Evolutionary conservation across 176 grass and related monocot genomes (phyloP).

Genomic region (Oryza australiensis): DNA sequence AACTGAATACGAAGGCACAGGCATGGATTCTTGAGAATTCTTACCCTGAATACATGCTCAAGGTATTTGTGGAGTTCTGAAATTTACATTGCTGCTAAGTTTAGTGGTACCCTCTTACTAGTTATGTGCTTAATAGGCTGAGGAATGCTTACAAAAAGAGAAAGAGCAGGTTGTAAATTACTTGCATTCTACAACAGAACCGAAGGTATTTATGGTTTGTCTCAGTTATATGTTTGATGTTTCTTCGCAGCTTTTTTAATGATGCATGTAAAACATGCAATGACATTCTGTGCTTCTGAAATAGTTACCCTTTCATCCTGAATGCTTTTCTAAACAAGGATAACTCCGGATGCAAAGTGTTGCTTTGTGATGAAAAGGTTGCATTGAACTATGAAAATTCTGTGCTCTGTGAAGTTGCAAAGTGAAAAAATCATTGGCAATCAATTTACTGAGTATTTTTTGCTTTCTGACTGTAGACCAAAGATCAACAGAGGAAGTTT

Average conservation of each 20-base stretch:
- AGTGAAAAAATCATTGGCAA: background rate
- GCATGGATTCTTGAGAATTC: constrained; percentile 41
- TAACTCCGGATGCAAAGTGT: constrained; percentile 64
- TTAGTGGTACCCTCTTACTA: background rate
- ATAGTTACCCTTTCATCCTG: background rate
- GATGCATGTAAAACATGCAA: background rate
- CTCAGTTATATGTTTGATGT: background rate
- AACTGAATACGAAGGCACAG: constrained; percentile 38
- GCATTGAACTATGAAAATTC: background rate
- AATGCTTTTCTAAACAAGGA: constrained; percentile 60
- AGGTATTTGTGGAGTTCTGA: constrained; percentile 32
- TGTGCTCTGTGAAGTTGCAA: background rate
- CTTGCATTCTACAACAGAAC: constrained; percentile 60
- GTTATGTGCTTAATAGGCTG: constrained; percentile 45
- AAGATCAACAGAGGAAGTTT: constrained; percentile 72
- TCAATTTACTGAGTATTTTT: background rate
- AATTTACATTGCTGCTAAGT: background rate
- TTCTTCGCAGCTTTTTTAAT: background rate
- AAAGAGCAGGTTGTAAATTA: constrained; percentile 64
- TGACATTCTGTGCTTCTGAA: background rate
- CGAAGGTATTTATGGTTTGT: constrained; percentile 61
- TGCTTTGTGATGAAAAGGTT: constrained; percentile 76
- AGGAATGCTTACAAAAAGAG: constrained; percentile 74
- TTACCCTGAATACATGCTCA: constrained; percentile 60
- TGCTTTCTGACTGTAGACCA: constrained; percentile 37